Conservation (phyloP, 495 filamentous ascomycete species). For the Penicillium ucsense region DNA sequence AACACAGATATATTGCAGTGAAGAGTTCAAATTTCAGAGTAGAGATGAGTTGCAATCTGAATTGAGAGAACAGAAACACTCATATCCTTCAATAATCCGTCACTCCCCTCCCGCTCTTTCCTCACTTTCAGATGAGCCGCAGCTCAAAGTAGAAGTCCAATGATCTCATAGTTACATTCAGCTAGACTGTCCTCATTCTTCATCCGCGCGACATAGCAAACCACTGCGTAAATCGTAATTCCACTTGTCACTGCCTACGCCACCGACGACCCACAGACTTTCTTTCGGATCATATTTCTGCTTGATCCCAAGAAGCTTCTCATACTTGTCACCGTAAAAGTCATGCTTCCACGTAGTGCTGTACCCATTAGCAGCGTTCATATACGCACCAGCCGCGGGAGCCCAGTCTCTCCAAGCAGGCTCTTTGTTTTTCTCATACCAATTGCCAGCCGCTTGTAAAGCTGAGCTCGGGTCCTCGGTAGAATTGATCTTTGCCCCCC, state of each 20-base stretch:
- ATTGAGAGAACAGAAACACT: too few species aligned
- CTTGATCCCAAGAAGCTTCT: constrained; percentile 36
- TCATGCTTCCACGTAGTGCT: constrained; percentile 48
- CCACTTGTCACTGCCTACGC: constrained; percentile 17
- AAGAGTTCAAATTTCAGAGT: too few species aligned
- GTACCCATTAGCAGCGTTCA: constrained; percentile 36
- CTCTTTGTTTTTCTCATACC: constrained; percentile 9
- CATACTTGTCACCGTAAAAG: constrained; percentile 49
- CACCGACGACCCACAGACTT: constrained; percentile 26
- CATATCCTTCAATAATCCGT: too few species aligned
- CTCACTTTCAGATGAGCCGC: too few species aligned
- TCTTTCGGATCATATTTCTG: constrained; percentile 41
- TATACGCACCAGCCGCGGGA: constrained; percentile 13
- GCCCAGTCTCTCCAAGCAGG: constrained; percentile 17
- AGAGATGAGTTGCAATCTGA: too few species aligned
- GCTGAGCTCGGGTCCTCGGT: constrained; percentile 1
- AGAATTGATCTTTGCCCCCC: constrained; percentile 5
- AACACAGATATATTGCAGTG: too few species aligned
- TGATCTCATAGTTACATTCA: too few species aligned
- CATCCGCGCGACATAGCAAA: constrained; percentile 4
- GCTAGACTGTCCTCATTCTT: background rate
- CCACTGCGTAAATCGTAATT: constrained; percentile 13
- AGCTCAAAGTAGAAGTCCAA: too few species aligned
- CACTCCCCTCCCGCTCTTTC: too few species aligned
- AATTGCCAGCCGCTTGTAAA: background rate